These are phyloP conservation scores for Chaetomiaceae sp. DNA, from an alignment of 2,329 filamentous ascomycete species.

Conservation along the genomic window DNA sequence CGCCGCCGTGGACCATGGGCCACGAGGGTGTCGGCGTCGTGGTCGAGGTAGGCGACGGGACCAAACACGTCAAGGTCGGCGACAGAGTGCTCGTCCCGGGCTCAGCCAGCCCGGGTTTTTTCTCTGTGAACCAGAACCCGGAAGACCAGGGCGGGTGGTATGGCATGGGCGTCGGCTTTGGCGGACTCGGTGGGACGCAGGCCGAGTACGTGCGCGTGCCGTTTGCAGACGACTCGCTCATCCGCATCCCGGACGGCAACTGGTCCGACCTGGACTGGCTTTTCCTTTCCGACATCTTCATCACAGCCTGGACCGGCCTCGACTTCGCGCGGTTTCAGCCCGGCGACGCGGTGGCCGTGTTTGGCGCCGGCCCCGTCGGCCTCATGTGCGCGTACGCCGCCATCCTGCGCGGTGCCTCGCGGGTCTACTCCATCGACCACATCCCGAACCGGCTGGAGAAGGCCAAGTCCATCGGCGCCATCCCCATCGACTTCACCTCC, in stretches of 20 bases:
- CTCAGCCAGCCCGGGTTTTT: background rate
- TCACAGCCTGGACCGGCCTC: constrained; percentile 2
- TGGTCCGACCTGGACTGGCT: background rate
- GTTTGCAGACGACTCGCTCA: background rate
- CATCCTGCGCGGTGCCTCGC: constrained; percentile 1
- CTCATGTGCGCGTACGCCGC: background rate
- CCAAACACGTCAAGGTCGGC: background rate
- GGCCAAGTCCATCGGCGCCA: background rate
- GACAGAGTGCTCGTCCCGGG: background rate
- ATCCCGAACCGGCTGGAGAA: background rate
- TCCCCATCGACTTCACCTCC: background rate
- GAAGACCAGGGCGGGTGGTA: background rate
- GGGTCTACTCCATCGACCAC: constrained; percentile 3
- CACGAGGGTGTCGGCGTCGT: constrained; percentile 4
- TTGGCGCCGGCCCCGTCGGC: background rate
- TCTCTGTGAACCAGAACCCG: background rate
- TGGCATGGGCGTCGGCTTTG: background rate
- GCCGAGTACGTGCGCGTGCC: background rate
- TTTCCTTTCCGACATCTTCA: background rate
- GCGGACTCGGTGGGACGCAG: background rate
- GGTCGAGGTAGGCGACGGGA: background rate
- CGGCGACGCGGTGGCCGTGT: constrained; percentile 1
- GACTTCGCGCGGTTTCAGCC: background rate
- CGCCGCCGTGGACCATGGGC: background rate
- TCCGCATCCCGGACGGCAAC: background rate